Evolutionary conservation across 2,329 filamentous ascomycete genomes (phyloP), one percentile per base, ranked within the genome.

Genomic region (Lachnellula cervina): DNA sequence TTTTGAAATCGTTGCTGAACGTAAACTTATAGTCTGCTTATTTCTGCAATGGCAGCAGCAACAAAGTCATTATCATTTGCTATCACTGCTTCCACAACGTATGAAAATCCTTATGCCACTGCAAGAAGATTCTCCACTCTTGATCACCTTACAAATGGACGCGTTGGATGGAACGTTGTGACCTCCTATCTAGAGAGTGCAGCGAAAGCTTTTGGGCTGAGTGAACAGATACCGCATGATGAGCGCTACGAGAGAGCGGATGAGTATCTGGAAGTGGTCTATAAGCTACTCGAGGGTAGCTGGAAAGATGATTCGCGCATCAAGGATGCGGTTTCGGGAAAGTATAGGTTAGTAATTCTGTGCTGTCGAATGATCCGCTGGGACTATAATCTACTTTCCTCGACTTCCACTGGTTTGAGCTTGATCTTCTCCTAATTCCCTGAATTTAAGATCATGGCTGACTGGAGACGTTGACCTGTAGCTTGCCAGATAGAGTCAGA

Each of bases 41-140:
- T 88, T 0, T 77, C 83, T 4, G 83, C 84, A 2, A 87, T 88
- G 84, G 84, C 84, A 0, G 83, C 84, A 0, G 84, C 75, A 0
- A 88, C 85, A 0, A 78, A 80, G 59, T 84, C 75, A 56, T 76
- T 89, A 9, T 81, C 78, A 0, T 87, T 88, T 57, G 84, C 83
- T 0, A 80, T 88, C 0, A 88, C 85, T 0, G 78, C 83, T 0
- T 79, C 80, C 1, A 87, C 84, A 1, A 86, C 82, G 0, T 88
- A 88, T 58, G 84, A 88, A 65, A 78, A 83, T 66, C 85, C 86
- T 0, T 88, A 87, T 63, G 80, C 86, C 62, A 71, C 88, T 9
- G 85, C 85, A 0, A 69, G 85, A n/a, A 72, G 83, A 19, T 68
- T 88, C 7, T 83, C 80, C 3, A 88, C 85, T 0, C 73, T 87